Base-by-base conservation (phyloP, 192 early-diverging fungal genomes). In the Linnemannia hyalina region DNA sequence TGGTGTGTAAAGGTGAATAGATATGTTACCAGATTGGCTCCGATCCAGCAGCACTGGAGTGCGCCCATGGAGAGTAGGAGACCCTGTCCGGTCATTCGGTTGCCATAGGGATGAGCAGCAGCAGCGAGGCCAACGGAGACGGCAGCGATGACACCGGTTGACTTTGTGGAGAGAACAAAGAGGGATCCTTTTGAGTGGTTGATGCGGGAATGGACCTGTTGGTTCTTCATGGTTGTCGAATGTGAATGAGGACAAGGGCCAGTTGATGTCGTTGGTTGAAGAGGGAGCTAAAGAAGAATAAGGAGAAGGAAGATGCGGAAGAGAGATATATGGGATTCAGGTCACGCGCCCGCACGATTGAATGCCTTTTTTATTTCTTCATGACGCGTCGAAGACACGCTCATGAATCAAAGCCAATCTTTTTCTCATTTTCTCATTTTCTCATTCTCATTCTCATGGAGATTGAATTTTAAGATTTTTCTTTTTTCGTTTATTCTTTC, bases 91-190 rank as follows among this genome's bases (percentile, higher is more conserved):
- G 16, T 76, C 60, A 86, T 52, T 35, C 22, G 60, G 35, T 60
- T 35, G 11, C n/a, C 76, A 47, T 69, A 74, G 2, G 84, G 84
- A 69, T 68, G 78, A 8, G 84, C 79, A 18, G 72, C 79, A 16
- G 72, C 78, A 22, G 84, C 84, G 10, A 86, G 75, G 13, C 84
- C 84, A 1, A 86, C 76, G 13, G 84, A 42, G 20, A 81, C 79
- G 15, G 84, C 84, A 20, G 84, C 75, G 35, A 86, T 68, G 29
- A 73, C 42, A n/a, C 84, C 84, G 0, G 84, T 81, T 7, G 75
- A 69, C 42, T 68, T 77, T 75, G 84, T 81, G 11, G 84, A 86
- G n/a, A 86, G 76, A 1, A 86, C 84, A 75, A 86, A 86, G 11
- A 81, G 35, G 11, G 84, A 86, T 1, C 57, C 84, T 8, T 41